These are phyloP conservation scores for Aureobasidium sp. DNA, from an alignment of 2,329 filamentous ascomycete species.

Conservation along the genomic window DNA sequence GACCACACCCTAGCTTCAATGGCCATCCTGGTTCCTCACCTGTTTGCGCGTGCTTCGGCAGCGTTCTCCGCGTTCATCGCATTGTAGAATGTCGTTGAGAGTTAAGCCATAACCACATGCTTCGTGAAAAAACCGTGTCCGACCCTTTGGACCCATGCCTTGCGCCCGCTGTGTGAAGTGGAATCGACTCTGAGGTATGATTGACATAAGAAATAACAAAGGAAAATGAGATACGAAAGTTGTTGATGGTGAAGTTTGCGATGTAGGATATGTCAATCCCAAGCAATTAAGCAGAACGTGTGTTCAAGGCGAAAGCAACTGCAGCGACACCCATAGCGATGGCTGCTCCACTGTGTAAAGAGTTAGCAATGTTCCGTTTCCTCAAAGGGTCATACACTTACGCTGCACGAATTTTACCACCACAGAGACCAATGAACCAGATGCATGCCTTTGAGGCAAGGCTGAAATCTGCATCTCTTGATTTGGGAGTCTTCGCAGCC, in stretches of 20 bases:
- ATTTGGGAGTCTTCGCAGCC: neutral
- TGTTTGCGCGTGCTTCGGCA: neutral
- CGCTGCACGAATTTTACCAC: constrained; percentile 3
- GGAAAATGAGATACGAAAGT: neutral
- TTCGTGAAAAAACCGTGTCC: neutral
- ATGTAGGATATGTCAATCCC: neutral
- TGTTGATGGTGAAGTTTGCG: neutral
- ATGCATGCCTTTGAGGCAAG: neutral
- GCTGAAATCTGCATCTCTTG: neutral
- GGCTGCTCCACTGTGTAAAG: neutral
- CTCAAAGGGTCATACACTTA: neutral
- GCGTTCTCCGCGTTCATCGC: neutral
- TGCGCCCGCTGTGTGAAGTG: constrained; percentile 3
- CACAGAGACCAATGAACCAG: constrained; percentile 13
- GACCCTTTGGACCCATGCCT: neutral
- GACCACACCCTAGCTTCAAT: neutral
- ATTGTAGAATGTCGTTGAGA: constrained; percentile 1
- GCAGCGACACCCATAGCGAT: constrained; percentile 15
- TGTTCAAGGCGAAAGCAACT: neutral
- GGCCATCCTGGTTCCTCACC: neutral
- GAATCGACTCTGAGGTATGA: neutral
- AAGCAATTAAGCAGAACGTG: neutral
- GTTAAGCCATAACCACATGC: neutral
- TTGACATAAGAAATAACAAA: constrained; percentile 5
- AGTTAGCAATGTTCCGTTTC: neutral